Percentiles rank a stretch among this genome's conserved stretches.
Conservation (phyloP, 1,284 basidiomycete genomes). For the Clitocybe nebularis region DNA sequence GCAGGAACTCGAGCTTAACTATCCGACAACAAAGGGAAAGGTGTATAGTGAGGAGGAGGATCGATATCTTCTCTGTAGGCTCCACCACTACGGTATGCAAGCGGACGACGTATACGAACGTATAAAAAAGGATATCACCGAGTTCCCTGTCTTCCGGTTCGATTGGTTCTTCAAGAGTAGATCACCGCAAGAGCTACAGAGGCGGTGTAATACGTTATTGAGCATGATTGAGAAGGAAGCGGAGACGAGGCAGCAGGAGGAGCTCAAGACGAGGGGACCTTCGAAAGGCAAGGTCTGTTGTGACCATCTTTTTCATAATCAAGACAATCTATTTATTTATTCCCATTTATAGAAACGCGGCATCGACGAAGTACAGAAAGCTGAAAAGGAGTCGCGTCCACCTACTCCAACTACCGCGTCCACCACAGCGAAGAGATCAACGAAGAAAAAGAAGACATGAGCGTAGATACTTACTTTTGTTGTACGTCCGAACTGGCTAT, state of each 20-base stretch:
- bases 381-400: conserved; percentile 56
- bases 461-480: background rate
- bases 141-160: conserved; percentile 95
- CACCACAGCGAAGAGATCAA: conserved; percentile 44
- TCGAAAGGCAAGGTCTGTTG: conserved; percentile 59
- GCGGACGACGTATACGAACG: conserved; percentile 92
- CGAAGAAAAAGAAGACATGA: conserved; percentile 51
- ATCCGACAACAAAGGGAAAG: conserved; percentile 94
- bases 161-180: conserved; percentile 99
- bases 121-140: conserved; percentile 95
- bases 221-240: conserved; percentile 93
- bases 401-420: conserved; percentile 46
- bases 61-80: conserved; percentile 87
- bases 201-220: conserved; percentile 87
- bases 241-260: conserved; percentile 60
- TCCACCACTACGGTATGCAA: conserved; percentile 91
- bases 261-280: conserved; percentile 52
- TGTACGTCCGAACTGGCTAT: background rate
- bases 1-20: conserved; percentile 93
- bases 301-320: conserved; percentile 7
- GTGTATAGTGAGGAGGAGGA: conserved; percentile 97
- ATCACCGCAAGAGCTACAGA: conserved; percentile 85
- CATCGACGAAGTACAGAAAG: conserved; percentile 60
- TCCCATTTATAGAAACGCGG: conserved; percentile 52
- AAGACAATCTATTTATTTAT: conserved; percentile 1